Base-by-base conservation (phyloP, 2,329 filamentous ascomycete genomes). In the Hypoxylon sp. region DNA sequence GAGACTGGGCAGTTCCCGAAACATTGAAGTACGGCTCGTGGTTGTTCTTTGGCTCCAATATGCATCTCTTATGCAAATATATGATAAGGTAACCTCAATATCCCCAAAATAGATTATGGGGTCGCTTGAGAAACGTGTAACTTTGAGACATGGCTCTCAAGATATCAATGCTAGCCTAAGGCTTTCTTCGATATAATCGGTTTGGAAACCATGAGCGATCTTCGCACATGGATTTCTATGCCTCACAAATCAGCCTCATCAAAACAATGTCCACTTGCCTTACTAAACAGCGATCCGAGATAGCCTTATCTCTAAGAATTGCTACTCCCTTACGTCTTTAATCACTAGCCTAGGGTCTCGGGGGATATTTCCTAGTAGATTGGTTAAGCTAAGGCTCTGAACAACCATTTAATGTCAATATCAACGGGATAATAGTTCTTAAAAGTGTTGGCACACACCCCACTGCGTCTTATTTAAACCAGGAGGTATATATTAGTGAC, bases 221-320 rank as follows among this genome's bases (percentile, higher is more conserved):
- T 5, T 53, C 31, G 31, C 31, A 50, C 37, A 15, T 21, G n/a
- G 17, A 10, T 17, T 8, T 37, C 31, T 53, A 21, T 39, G 50
- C 50, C 50, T 53, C 19, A 7, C 31, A 13, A 53, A 6, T 53
- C 50, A 53, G 31, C 50, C 50, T 53, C 39, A 17, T 11, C 7
- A 7, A 44, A 17, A 44, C 19, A 7, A 44, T 19, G 8, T 44
- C 39, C 17, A 19, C 10, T 19, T 21, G 2, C 17, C 15, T n/a
- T 6, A 19, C 10, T 10, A 44, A 11, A 44, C 32, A 37, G 8
- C 3, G 10, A 44, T 11, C 17, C 39, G 8, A 44, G 39, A 44
- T 3, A 11, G 8, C 39, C 8, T 44, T 11, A n/a, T 2, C 5
- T 4, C 17, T 44, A 17, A 10, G 17, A 21, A 44, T 8, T 4